Base-by-base conservation (phyloP, 805 yeast genomes). In the Saccharomycopsis vini region DNA sequence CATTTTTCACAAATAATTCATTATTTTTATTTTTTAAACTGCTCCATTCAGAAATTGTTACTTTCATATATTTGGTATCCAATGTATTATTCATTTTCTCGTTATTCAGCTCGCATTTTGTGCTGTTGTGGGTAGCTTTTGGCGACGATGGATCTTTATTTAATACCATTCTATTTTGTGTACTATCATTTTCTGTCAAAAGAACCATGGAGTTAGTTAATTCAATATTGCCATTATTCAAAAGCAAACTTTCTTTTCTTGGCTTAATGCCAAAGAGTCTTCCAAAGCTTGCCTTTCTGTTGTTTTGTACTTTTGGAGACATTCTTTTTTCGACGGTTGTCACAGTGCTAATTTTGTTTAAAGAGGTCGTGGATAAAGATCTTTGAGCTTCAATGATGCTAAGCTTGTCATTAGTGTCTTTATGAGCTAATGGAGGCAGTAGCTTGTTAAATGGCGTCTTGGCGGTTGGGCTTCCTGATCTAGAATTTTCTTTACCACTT, bases 1-100 rank as follows among this genome's bases (percentile, higher is more conserved):
- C 42, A 41, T 62, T 62, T 23, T 56, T 55, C 16, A 47, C 50
- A 21, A 50, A 47, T 15, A 64, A 40, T 26, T 39, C 36, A 36
- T 49, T 45, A 28, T 46, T 44, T 36, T 49, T 33, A 29, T 43
- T 44, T 49, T 20, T 54, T 45, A 18, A 54, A 35, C 32, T 52
- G 33, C 34, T 43, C 50, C 50, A 46, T 41, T 49, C 51, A 7
- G 35, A 2, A 13, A n/a, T 34, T 12, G 45, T 18, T 4, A 48
- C 44, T 16, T 31, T 41, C 12, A 45, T 40, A 18, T 22, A 15
- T 15, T 46, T 39, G 10, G 48, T 40, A 18, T 45, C 40, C 19
- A 45, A 29, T 12, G 20, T 35, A 15, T n/a, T n/a, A 4, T 33
- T 39, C 15, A 33, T 23, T 5, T 7, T 12, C 13, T 32, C 36